Evolutionary conservation across 2,329 filamentous ascomycete species (phyloP).

Genomic region (Thielaviopsis ethacetica): DNA sequence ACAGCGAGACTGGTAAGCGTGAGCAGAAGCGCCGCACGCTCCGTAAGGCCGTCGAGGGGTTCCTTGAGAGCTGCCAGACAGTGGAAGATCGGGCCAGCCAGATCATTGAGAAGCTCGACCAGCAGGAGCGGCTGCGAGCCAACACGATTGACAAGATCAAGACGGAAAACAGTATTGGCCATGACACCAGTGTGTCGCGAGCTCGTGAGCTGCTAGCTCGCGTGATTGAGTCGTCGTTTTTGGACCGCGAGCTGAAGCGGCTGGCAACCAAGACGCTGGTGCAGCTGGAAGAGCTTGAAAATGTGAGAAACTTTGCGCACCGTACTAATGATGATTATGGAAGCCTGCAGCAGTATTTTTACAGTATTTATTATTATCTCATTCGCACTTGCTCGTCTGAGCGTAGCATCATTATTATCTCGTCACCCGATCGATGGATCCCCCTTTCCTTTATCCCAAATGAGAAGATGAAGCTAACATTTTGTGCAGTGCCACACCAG

Average conservation of each 20-base stretch:
- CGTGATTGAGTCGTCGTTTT: conserved; percentile 1
- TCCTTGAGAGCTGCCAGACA: conserved; percentile 1
- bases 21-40: not conserved
- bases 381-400: no score
- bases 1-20: not conserved
- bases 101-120: conserved; percentile 4
- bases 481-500: conserved; percentile 6
- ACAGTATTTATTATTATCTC: no score
- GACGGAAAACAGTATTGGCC: conserved; percentile 5
- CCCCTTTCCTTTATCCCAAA: not conserved
- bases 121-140: conserved; percentile 2
- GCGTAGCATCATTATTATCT: not conserved
- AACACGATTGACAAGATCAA: conserved; percentile 8
- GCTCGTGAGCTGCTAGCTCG: conserved; percentile 6
- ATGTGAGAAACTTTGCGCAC: conserved; percentile 3
- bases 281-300: conserved; percentile 10
- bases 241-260: conserved; percentile 5
- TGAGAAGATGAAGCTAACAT: not conserved
- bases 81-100: conserved; percentile 1
- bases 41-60: not conserved
- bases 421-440: not conserved
- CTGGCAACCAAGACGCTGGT: conserved; percentile 1
- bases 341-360: not conserved
- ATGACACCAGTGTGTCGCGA: conserved; percentile 7
- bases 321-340: no score